Conservation (phyloP, 2,329 filamentous ascomycete species). For the Didymella pinodella region DNA sequence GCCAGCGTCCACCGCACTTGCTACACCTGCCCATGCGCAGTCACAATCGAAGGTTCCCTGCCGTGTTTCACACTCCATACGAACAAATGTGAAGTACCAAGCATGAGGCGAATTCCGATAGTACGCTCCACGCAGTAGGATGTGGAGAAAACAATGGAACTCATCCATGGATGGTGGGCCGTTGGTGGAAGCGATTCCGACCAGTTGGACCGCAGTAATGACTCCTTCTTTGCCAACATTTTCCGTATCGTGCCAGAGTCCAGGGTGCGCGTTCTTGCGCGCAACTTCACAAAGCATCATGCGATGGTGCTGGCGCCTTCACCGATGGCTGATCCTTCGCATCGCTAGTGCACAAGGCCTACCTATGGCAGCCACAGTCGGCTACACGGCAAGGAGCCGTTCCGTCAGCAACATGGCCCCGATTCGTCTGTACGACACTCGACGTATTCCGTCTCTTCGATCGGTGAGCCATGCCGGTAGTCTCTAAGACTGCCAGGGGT, state of each 20-base stretch:
- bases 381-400: slow-evolving; percentile 8
- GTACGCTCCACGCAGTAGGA: not conserved
- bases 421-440: not conserved
- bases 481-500: not conserved
- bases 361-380: not conserved
- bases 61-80: slow-evolving; percentile 14
- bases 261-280: slow-evolving; percentile 1
- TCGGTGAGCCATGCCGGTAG: slow-evolving; percentile 12
- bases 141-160: not conserved
- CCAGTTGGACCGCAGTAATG: slow-evolving; percentile 2
- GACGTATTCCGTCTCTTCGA: slow-evolving; percentile 4
- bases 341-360: not conserved
- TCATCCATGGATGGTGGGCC: not conserved
- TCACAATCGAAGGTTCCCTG: slow-evolving; percentile 13
- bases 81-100: slow-evolving; percentile 1
- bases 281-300: not conserved
- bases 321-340: not conserved
- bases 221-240: not conserved
- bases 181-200: not conserved
- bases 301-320: slow-evolving; percentile 3
- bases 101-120: not conserved
- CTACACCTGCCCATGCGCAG: slow-evolving; percentile 13
- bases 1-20: slow-evolving; percentile 8
- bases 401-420: slow-evolving; percentile 2
- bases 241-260: not conserved